Base-by-base conservation (phyloP, 805 yeast genomes). In the Diddensiella caesifluorescens region DNA sequence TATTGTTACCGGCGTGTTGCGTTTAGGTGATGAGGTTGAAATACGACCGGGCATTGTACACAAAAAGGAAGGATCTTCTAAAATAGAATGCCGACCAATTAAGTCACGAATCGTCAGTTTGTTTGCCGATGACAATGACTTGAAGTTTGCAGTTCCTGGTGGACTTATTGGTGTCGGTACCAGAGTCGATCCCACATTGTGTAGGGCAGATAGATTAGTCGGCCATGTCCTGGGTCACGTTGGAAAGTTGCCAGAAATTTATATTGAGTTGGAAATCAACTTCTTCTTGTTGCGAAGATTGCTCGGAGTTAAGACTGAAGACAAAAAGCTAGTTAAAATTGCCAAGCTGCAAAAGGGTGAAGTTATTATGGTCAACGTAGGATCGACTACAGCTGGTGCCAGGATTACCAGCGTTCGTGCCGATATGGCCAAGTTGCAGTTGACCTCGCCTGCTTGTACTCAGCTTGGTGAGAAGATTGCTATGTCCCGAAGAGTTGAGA, bases 121-220 rank as follows among this genome's bases (percentile, higher is more conserved):
- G 54, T 90, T 89, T 63, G 97, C 99, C 46, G 99, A 92, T 69
- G 89, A 92, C 69, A 94, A 92, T 60, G 96, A 89, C 65, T 78
- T 92, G 67, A 92, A 92, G 66, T 92, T 90, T 60, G 99, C 99
- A 45, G 98, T 92, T 58, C 99, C 99, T 35, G 99, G 99, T 80
- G 99, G 99, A 51, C 77, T 92, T 63, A 94, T 92, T 59, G 99
- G 99, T 79, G 97, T 92, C 45, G 99, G 99, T 71, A 92, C 98
- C 39, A 87, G 86, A 69, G 95, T 92, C 53, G 99, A 92, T 68
- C 99, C 99, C 44, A 92, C 98, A 2, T 72, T 92, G 59, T 92
- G 99, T 75, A 85, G 98, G 73, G 99, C 97, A 48, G 99, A 92
- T 71, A 86, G 98, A 72, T 76, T 92, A 59, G 97, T 94, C 43